Conservation (phyloP, 2,329 filamentous ascomycete species). For the Venturia nashicola region DNA sequence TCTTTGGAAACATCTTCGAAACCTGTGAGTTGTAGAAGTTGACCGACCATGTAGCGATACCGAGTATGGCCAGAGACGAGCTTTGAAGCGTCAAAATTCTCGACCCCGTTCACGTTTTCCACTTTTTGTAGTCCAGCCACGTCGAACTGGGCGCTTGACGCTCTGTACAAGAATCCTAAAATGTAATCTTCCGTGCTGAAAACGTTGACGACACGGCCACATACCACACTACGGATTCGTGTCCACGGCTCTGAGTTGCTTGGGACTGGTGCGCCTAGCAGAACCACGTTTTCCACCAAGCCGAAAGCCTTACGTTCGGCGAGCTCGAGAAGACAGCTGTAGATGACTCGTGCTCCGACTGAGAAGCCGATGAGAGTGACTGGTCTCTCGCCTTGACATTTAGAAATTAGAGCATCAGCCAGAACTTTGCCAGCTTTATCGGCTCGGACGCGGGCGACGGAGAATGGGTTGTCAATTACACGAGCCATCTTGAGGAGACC, state of each 20-base stretch:
- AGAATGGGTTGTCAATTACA: slow-evolving; percentile 11
- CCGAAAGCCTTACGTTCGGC: slow-evolving; percentile 8
- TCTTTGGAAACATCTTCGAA: slow-evolving; percentile 49
- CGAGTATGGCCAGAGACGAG: slow-evolving; percentile 57
- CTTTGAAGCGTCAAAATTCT: slow-evolving; percentile 56
- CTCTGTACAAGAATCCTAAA: slow-evolving; percentile 10
- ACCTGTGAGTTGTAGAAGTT: slow-evolving; percentile 52
- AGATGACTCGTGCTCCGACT: slow-evolving; percentile 10
- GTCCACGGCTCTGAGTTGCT: slow-evolving; percentile 5
- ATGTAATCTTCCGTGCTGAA: slow-evolving; percentile 9
- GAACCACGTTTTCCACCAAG: slow-evolving; percentile 10
- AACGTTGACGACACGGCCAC: slow-evolving; percentile 9
- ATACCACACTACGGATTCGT: slow-evolving; percentile 7
- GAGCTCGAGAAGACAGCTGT: slow-evolving; percentile 7
- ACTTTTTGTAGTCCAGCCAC: slow-evolving; percentile 9
- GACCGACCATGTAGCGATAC: slow-evolving; percentile 56
- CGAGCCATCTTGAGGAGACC: slow-evolving; percentile 8
- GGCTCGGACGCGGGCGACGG: slow-evolving; percentile 4
- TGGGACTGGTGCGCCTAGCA: slow-evolving; percentile 9
- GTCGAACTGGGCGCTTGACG: slow-evolving; percentile 6
- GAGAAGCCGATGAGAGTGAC: slow-evolving; percentile 11
- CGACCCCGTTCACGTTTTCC: slow-evolving; percentile 33
- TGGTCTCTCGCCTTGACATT: slow-evolving; percentile 11
- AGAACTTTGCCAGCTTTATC: slow-evolving; percentile 11
- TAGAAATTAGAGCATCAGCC: slow-evolving; percentile 16